Conservation (phyloP, 2,329 filamentous ascomycete species). For the Westerdykella aurantiaca region DNA sequence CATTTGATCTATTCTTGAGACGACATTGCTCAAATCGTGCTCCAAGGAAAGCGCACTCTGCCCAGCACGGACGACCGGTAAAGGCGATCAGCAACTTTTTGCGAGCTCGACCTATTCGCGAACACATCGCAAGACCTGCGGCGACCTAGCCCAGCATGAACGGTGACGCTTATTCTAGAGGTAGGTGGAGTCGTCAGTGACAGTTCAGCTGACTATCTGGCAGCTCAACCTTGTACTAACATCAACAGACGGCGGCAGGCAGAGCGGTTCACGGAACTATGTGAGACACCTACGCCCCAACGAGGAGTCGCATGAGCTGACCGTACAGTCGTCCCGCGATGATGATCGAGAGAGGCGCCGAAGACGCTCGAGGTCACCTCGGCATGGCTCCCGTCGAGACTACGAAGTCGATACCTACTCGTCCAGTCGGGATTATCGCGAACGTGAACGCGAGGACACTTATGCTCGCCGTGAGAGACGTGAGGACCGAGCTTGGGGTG, state of each 20-base stretch:
- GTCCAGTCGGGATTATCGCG: constrained; percentile 84
- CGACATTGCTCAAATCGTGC: no score
- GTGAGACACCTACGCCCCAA: constrained; percentile 26
- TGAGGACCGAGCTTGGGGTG: constrained; percentile 59
- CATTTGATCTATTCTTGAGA: no score
- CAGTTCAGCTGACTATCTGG: constrained; percentile 33
- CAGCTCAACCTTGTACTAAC: constrained; percentile 29
- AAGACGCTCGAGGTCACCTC: constrained; percentile 81
- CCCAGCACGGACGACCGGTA: no score
- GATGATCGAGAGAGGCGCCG: constrained; percentile 41
- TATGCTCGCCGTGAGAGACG: constrained; percentile 62
- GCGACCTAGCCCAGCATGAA: constrained; percentile 56
- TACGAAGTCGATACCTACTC: constrained; percentile 81
- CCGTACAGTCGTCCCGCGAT: constrained; percentile 26
- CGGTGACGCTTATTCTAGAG: constrained; percentile 77
- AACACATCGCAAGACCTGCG: background rate
- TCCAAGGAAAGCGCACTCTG: no score
- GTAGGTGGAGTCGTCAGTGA: constrained; percentile 46
- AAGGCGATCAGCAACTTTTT: no score
- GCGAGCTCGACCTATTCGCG: no score
- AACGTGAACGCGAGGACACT: constrained; percentile 87
- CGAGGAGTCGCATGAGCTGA: constrained; percentile 17
- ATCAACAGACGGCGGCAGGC: constrained; percentile 34
- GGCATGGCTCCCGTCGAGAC: constrained; percentile 64
- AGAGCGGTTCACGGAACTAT: constrained; percentile 34